These are phyloP conservation scores for Coniochaeta ligniaria DNA, from an alignment of 2,329 filamentous ascomycete species.

Conservation along the genomic window DNA sequence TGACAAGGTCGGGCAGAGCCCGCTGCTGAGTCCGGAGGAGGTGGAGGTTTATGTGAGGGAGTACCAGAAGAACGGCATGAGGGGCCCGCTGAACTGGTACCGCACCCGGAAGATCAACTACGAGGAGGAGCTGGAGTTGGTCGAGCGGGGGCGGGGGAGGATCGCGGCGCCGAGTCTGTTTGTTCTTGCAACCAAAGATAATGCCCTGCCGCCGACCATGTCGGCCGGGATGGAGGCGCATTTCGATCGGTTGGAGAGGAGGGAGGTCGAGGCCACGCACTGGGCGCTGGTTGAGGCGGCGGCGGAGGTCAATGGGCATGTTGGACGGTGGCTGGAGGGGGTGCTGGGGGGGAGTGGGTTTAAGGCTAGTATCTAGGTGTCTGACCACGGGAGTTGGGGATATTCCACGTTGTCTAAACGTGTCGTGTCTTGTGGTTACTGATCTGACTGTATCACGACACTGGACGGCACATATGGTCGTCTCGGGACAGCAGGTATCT, in stretches of 20 bases:
- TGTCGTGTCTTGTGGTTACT: background rate
- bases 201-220: conserved; percentile 66
- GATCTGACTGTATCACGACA: background rate
- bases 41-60: conserved; percentile 70
- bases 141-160: conserved; percentile 48
- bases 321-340: conserved; percentile 60
- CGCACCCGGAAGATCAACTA: conserved; percentile 65
- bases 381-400: background rate
- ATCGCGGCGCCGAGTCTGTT: conserved; percentile 64
- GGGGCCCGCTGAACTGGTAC: conserved; percentile 86
- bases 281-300: conserved; percentile 77
- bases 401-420: background rate
- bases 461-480: background rate
- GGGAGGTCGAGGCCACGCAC: conserved; percentile 63
- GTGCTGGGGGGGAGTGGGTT: conserved; percentile 24
- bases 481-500: background rate
- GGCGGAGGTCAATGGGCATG: conserved; percentile 59
- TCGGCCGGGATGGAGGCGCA: conserved; percentile 61
- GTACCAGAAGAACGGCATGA: conserved; percentile 65
- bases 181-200: conserved; percentile 64
- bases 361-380: background rate
- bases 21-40: conserved; percentile 60
- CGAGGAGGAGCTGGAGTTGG: conserved; percentile 62
- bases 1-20: conserved; percentile 45
- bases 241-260: conserved; percentile 57